These are phyloP conservation scores for Daldinia caldariorum DNA, from an alignment of 495 filamentous ascomycete species.

Conservation along the genomic window DNA sequence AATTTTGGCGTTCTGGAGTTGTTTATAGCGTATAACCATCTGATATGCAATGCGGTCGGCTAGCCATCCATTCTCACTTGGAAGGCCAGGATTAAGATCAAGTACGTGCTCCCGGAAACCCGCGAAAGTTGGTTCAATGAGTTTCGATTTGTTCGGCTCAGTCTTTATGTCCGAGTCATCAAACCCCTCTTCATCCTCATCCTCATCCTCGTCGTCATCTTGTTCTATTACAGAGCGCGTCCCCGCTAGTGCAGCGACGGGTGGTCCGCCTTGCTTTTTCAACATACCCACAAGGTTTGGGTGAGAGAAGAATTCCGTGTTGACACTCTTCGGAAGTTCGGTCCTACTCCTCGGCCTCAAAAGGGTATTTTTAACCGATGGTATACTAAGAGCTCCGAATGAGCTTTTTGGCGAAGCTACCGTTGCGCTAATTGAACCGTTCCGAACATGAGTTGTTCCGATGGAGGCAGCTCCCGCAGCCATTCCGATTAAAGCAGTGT, in stretches of 20 bases:
- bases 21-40: slow-evolving; percentile 81
- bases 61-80: slow-evolving; percentile 69
- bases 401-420: slow-evolving; percentile 63
- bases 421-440: slow-evolving; percentile 66
- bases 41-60: slow-evolving; percentile 86
- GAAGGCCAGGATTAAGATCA: slow-evolving; percentile 70
- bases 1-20: slow-evolving; percentile 74
- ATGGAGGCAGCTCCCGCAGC: slow-evolving; percentile 69
- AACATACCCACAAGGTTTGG: slow-evolving; percentile 57
- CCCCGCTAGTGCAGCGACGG: slow-evolving; percentile 63
- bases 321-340: slow-evolving; percentile 67
- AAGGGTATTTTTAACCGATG: slow-evolving; percentile 61
- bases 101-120: slow-evolving; percentile 83
- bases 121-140: slow-evolving; percentile 75
- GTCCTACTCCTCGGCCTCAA: slow-evolving; percentile 77
- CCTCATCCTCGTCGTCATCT: slow-evolving; percentile 60
- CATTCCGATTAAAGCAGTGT: slow-evolving; percentile 71
- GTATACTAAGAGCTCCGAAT: slow-evolving; percentile 50
- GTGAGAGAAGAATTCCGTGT: slow-evolving; percentile 30
- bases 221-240: slow-evolving; percentile 43
- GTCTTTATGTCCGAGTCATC: slow-evolving; percentile 61
- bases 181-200: slow-evolving; percentile 64
- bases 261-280: slow-evolving; percentile 68
- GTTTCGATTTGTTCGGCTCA: slow-evolving; percentile 57
- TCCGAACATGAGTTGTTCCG: slow-evolving; percentile 64